Evolutionary conservation across 108 stramenopile genomes (phyloP).

Genomic region (Nannochloropsis gaditana): DNA sequence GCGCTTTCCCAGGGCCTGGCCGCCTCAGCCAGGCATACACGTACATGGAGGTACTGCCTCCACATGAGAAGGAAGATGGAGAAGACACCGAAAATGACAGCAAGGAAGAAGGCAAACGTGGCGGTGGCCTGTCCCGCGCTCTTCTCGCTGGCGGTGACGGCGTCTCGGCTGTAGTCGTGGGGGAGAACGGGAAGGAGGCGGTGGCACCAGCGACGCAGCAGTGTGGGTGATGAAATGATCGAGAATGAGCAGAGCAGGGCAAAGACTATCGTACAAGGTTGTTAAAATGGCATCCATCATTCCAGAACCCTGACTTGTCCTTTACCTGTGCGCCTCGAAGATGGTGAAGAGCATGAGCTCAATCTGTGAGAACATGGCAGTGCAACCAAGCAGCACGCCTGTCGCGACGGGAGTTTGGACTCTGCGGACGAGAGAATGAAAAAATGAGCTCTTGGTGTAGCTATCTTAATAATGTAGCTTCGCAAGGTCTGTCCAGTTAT

Average conservation of each 20-base stretch:
- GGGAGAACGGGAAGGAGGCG: neutral
- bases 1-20: too few species aligned
- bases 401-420: neutral
- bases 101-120: neutral
- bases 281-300: neutral
- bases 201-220: neutral
- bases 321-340: slow-evolving; percentile 2
- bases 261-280: neutral
- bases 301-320: neutral
- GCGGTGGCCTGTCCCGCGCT: neutral
- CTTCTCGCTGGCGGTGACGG: neutral
- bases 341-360: neutral
- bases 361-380: slow-evolving; percentile 9
- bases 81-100: neutral
- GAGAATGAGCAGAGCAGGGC: neutral
- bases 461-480: too few species aligned
- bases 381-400: neutral
- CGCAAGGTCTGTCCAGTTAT: too few species aligned
- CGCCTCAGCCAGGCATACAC: neutral
- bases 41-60: neutral
- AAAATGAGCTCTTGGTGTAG: neutral
- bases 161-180: neutral
- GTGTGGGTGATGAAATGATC: neutral
- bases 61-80: neutral
- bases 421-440: neutral